phyloP scores from a whole-genome alignment of 352 stramenopile genomes.

The Globisporangium mamillatum region DNA sequence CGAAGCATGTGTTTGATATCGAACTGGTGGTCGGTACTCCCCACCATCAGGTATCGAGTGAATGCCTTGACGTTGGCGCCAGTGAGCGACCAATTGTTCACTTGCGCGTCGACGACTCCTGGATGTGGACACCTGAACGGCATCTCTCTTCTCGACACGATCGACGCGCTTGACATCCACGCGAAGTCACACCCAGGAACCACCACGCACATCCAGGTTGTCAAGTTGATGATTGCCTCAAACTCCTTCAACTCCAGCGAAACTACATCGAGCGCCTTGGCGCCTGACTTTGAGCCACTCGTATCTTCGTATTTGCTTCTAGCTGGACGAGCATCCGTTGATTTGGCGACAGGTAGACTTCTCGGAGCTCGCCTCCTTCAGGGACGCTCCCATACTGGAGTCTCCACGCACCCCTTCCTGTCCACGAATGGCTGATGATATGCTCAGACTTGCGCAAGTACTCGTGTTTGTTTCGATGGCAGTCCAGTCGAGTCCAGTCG shows the following conservation, averaged over 20 bases:
- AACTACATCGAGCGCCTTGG: neutral
- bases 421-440: too few relatives aligned
- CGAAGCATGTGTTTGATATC: neutral
- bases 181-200: neutral
- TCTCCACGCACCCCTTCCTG: too few relatives aligned
- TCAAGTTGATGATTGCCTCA: neutral
- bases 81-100: neutral
- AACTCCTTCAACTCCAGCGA: constrained; percentile 1
- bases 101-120: neutral
- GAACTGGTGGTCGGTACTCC: too few relatives aligned
- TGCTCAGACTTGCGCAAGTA: too few relatives aligned
- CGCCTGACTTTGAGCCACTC: neutral
- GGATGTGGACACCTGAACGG: constrained; percentile 15
- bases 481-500: too few relatives aligned
- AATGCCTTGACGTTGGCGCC: constrained; percentile 1
- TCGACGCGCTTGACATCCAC: neutral
- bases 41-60: neutral
- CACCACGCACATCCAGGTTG: neutral
- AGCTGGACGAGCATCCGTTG: neutral
- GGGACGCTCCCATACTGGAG: too few relatives aligned
- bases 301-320: neutral
- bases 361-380: too few relatives aligned
- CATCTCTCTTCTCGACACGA: constrained; percentile 1
- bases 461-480: too few relatives aligned
- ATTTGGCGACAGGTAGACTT: neutral